These are phyloP conservation scores for Infundibulicybe gibba DNA, from an alignment of 768 basidiomycete genomes.

Conservation along the genomic window DNA sequence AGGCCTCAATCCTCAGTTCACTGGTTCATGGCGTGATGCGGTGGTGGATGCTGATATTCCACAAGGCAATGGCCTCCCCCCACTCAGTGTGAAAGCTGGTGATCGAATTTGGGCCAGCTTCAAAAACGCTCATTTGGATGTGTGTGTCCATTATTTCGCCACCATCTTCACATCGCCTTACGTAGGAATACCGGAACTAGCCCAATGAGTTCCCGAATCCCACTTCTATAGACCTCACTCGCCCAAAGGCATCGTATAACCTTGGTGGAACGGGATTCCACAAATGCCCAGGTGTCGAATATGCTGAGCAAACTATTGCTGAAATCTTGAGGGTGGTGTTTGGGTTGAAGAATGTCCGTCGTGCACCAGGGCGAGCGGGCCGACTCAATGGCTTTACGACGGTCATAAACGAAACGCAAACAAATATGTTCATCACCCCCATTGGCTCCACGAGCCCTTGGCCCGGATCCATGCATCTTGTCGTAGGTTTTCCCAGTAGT, in stretches of 20 bases:
- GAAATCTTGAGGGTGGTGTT: slow-evolving; percentile 47
- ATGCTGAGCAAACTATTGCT: slow-evolving; percentile 32
- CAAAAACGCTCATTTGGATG: slow-evolving; percentile 30
- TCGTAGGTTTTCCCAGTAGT: slow-evolving; percentile 16
- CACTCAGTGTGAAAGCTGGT: slow-evolving; percentile 24
- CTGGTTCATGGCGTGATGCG: slow-evolving; percentile 32
- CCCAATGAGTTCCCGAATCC: slow-evolving; percentile 41
- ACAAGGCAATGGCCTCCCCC: slow-evolving; percentile 17
- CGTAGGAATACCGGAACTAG: slow-evolving; percentile 14
- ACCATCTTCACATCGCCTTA: background rate
- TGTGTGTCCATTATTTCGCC: background rate
- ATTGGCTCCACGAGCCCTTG: slow-evolving; percentile 30
- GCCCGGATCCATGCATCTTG: slow-evolving; percentile 33
- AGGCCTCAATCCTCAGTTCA: slow-evolving; percentile 34
- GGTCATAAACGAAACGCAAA: slow-evolving; percentile 27
- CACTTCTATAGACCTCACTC: slow-evolving; percentile 29
- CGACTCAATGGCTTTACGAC: slow-evolving; percentile 26
- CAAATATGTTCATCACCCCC: slow-evolving; percentile 26
- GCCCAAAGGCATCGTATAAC: slow-evolving; percentile 25
- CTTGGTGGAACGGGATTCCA: slow-evolving; percentile 37
- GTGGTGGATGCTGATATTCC: slow-evolving; percentile 22
- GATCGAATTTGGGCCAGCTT: slow-evolving; percentile 28
- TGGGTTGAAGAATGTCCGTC: slow-evolving; percentile 39
- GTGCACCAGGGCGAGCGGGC: slow-evolving; percentile 43
- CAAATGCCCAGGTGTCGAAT: slow-evolving; percentile 30